Evolutionary conservation across 495 filamentous ascomycete genomes (phyloP).

Genomic region (Niebla homalea): DNA sequence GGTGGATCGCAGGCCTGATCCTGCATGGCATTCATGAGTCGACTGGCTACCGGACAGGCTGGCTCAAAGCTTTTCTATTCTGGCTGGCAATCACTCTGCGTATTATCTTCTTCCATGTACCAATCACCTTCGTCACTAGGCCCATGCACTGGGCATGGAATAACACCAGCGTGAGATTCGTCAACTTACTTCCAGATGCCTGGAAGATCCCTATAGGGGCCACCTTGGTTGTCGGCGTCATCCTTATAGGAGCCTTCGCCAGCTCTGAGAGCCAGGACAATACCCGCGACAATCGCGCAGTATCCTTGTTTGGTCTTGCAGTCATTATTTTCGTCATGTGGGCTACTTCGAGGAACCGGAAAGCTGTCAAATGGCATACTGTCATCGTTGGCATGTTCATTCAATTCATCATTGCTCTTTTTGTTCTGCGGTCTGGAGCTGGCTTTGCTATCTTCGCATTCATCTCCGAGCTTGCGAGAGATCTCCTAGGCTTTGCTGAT

Average conservation of each 20-base stretch:
- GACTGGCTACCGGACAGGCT: conserved; percentile 33
- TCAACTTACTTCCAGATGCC: conserved; percentile 45
- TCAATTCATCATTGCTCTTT: conserved; percentile 78
- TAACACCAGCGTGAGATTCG: conserved; percentile 40
- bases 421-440: conserved; percentile 65
- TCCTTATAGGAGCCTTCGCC: conserved; percentile 63
- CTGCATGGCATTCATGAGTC: conserved; percentile 52
- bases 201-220: conserved; percentile 46
- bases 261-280: conserved; percentile 59
- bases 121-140: conserved; percentile 46
- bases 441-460: conserved; percentile 84
- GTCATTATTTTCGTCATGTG: conserved; percentile 58
- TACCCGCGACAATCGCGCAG: conserved; percentile 60
- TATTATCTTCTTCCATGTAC: conserved; percentile 59
- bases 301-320: conserved; percentile 66
- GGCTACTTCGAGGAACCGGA: conserved; percentile 56
- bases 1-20: conserved; percentile 78
- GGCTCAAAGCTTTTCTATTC: conserved; percentile 74
- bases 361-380: conserved; percentile 63
- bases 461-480: conserved; percentile 54
- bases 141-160: conserved; percentile 57
- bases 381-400: conserved; percentile 60
- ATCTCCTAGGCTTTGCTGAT: conserved; percentile 57
- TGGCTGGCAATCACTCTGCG: conserved; percentile 65
- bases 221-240: conserved; percentile 46